These are phyloP conservation scores for Coemansia sp. DNA, from an alignment of 192 early-diverging fungal genomes.

Conservation along the genomic window DNA sequence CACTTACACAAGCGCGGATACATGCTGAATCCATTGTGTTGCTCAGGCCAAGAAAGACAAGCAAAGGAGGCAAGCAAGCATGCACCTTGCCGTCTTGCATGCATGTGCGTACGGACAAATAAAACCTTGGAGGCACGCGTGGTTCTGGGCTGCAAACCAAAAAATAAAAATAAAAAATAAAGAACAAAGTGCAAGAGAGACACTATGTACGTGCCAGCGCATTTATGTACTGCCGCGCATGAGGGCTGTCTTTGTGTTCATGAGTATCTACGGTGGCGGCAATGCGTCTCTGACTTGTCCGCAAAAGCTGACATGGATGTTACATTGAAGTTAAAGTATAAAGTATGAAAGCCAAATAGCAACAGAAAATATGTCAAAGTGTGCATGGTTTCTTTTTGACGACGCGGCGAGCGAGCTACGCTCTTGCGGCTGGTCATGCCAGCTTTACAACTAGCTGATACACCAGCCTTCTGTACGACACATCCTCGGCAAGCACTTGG, in stretches of 20 bases:
- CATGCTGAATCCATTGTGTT: not conserved
- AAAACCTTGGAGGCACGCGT: not conserved
- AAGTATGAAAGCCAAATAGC: not conserved
- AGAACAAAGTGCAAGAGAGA: not conserved
- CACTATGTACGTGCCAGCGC: not conserved
- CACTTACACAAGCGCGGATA: not conserved
- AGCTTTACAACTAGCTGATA: conserved; percentile 58
- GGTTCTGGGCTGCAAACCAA: not conserved
- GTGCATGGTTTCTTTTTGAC: not conserved
- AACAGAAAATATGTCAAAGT: not conserved
- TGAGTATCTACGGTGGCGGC: no score
- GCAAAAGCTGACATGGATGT: not conserved
- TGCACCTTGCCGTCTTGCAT: conserved; percentile 3
- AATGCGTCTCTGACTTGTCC: not conserved
- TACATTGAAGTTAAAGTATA: not conserved
- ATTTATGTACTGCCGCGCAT: not conserved
- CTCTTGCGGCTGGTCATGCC: conserved; percentile 6
- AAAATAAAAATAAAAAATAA: not conserved
- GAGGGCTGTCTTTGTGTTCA: no score
- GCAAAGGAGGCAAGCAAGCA: not conserved
- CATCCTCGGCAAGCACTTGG: conserved; percentile 80
- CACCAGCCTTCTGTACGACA: conserved; percentile 82
- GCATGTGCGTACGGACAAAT: not conserved
- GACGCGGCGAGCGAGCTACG: not conserved
- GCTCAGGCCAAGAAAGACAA: not conserved